Evolutionary conservation across 441 rosid genomes (phyloP).

Genomic region (Kokia cookei): DNA sequence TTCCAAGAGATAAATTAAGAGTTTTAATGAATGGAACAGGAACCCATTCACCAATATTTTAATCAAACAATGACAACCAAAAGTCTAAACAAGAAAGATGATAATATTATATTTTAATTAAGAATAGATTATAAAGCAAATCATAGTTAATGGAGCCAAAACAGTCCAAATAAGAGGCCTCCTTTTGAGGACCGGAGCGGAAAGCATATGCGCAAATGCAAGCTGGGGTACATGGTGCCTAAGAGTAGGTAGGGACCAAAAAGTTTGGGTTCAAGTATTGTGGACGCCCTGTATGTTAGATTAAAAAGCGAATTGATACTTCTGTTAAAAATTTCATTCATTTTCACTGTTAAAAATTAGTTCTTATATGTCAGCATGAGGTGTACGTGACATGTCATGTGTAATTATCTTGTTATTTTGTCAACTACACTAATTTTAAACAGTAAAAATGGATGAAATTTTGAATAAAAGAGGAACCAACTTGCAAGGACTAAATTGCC

Average conservation of each 20-base stretch:
- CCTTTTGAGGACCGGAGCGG: constrained; percentile 5
- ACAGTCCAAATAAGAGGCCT: constrained; percentile 16
- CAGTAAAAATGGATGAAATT: too few species aligned
- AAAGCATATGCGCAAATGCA: neutral
- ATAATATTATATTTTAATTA: neutral
- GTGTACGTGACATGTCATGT: too few species aligned
- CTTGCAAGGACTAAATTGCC: too few species aligned
- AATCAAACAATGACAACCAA: constrained; percentile 7
- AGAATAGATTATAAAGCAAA: constrained; percentile 20
- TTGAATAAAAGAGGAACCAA: too few species aligned
- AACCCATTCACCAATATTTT: constrained; percentile 7
- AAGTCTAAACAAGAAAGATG: constrained; percentile 2
- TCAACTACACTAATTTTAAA: too few species aligned
- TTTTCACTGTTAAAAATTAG: too few species aligned
- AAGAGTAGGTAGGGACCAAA: neutral
- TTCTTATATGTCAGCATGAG: too few species aligned
- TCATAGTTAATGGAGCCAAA: constrained; percentile 23
- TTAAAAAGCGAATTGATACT: too few species aligned
- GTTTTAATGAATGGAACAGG: constrained; percentile 22
- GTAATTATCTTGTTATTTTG: too few species aligned
- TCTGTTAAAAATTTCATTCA: too few species aligned
- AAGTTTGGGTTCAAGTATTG: too few species aligned
- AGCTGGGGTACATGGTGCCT: neutral
- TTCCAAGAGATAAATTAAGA: constrained; percentile 5
- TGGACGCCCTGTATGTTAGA: too few species aligned